Evolutionary conservation across 2,329 filamentous ascomycete genomes (phyloP).

Genomic region (Colletotrichum noveboracense): DNA sequence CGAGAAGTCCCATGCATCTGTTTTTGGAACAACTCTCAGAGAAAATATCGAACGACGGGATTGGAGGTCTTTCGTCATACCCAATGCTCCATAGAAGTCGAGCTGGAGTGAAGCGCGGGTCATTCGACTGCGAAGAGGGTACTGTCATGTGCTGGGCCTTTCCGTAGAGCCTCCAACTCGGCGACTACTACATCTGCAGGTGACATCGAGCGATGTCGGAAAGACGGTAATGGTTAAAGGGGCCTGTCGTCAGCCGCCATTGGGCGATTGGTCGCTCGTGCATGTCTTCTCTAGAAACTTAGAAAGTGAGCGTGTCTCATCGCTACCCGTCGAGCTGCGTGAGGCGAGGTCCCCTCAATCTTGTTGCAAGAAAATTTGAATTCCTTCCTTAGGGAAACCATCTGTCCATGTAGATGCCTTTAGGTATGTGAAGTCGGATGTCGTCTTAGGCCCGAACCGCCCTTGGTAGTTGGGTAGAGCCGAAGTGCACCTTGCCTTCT

Average conservation of each 20-base stretch:
- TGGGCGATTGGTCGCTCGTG: rapidly evolving
- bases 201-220: not conserved
- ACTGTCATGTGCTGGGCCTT: not conserved
- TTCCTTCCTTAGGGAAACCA: not conserved
- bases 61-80: rapidly evolving
- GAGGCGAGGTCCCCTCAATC: not conserved
- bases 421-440: not conserved
- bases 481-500: not conserved
- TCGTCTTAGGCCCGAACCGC: not conserved
- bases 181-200: not conserved
- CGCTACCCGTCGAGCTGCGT: not conserved
- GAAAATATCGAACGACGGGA: rapidly evolving
- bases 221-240: rapidly evolving
- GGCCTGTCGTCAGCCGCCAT: not conserved
- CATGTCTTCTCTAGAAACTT: not conserved
- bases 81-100: not conserved
- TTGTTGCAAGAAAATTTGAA: rapidly evolving
- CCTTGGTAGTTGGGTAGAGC: not conserved
- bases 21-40: not conserved
- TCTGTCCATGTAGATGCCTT: not conserved
- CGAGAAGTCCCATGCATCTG: not conserved
- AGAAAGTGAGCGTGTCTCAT: not conserved
- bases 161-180: not conserved
- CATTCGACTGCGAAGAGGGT: not conserved
- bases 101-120: not conserved